These are phyloP conservation scores for Zygnema circumcarinatum DNA, from an alignment of 139 green algal genomes.

Conservation along the genomic window DNA sequence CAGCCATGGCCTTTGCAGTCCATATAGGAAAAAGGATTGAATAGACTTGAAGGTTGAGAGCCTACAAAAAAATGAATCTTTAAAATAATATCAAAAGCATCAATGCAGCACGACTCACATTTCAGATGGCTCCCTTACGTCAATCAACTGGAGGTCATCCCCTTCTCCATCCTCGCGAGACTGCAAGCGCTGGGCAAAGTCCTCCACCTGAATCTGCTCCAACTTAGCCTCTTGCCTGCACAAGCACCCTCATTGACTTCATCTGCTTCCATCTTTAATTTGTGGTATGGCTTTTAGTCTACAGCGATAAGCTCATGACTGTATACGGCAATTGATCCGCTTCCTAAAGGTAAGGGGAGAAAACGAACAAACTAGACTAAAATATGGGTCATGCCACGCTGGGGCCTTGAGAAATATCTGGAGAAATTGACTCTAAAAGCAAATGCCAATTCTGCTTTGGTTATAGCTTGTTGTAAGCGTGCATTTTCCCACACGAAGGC, in stretches of 20 bases:
- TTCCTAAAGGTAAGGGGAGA: not conserved
- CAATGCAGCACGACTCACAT: conserved; percentile 24
- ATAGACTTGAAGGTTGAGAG: too few relatives aligned
- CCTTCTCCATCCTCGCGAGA: not conserved
- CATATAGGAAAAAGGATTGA: too few relatives aligned
- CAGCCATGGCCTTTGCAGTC: too few relatives aligned
- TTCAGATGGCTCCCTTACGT: conserved; percentile 40
- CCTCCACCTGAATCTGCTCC: conserved; percentile 39
- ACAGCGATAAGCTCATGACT: too few relatives aligned
- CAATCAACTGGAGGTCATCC: conserved; percentile 47
- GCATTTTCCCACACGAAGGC: not conserved
- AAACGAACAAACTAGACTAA: not conserved
- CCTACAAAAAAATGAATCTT: too few relatives aligned
- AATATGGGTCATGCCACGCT: not conserved
- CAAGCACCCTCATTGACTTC: not conserved
- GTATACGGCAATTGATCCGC: not conserved
- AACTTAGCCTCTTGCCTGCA: conserved; percentile 25
- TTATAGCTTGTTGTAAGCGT: not conserved
- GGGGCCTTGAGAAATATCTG: not conserved
- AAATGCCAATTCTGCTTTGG: not conserved
- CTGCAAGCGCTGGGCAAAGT: conserved; percentile 9
- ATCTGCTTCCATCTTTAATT: not conserved
- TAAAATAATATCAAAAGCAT: not conserved
- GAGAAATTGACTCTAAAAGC: not conserved
- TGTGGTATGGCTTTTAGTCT: too few relatives aligned